Conservation (phyloP, 1,284 basidiomycete species). For the Moniliophthora roreri region DNA sequence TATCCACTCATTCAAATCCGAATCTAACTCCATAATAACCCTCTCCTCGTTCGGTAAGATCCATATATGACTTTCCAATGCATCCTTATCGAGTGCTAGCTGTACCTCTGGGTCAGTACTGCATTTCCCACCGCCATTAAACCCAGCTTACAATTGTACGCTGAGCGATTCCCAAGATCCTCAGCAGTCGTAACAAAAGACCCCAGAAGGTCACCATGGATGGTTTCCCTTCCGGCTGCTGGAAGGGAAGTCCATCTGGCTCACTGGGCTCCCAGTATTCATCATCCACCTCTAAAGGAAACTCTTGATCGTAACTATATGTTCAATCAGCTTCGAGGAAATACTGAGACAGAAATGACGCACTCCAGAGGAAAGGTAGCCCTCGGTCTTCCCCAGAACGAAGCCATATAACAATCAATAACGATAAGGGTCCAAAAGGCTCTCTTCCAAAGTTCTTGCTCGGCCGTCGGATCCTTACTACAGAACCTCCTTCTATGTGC, state of each 20-base stretch:
- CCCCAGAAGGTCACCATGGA: neutral
- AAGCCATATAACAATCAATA: slow-evolving; percentile 3
- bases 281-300: neutral
- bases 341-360: neutral
- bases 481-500: slow-evolving; percentile 8
- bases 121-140: neutral
- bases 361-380: neutral
- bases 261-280: neutral
- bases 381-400: neutral
- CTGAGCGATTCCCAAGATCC: neutral
- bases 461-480: neutral
- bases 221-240: neutral
- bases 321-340: neutral
- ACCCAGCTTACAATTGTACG: neutral
- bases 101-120: neutral
- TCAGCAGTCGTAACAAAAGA: neutral
- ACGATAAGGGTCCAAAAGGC: slow-evolving; percentile 12
- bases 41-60: neutral
- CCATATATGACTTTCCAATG: neutral
- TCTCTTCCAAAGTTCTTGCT: slow-evolving; percentile 15
- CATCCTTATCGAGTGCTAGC: neutral
- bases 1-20: neutral
- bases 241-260: neutral
- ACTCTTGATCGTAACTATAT: neutral
- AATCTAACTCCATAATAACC: neutral